phyloP scores from a whole-genome alignment of 1,139 yeast species.

The Chernovozyma aurita region DNA sequence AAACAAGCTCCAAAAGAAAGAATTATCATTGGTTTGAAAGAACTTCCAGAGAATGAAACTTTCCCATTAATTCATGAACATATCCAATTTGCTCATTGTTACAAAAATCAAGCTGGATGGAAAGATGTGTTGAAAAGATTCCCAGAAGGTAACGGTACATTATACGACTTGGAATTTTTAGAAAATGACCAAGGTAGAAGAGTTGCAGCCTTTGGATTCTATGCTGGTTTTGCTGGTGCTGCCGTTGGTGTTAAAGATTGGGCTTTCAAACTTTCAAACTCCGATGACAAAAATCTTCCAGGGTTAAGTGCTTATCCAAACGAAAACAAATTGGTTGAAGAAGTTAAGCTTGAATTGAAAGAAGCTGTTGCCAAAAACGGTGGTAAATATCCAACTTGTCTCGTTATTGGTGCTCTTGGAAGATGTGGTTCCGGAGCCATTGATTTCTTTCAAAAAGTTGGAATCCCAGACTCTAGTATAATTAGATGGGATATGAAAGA shows the following conservation, averaged over 20 bases:
- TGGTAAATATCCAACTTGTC: conserved; percentile 68
- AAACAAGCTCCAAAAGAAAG: conserved; percentile 83
- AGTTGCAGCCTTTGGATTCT: conserved; percentile 98
- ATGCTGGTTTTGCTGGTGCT: conserved; percentile 99
- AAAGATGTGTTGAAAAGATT: conserved; percentile 81
- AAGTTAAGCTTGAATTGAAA: conserved; percentile 59
- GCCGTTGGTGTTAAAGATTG: conserved; percentile 92
- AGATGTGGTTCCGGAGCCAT: conserved; percentile 99
- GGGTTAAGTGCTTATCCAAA: conserved; percentile 80
- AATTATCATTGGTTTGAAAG: conserved; percentile 89
- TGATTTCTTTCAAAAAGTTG: conserved; percentile 74
- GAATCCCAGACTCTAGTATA: conserved; percentile 81
- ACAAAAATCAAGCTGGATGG: conserved; percentile 98
- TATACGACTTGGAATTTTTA: conserved; percentile 91
- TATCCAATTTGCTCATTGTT: conserved; percentile 97
- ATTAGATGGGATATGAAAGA: conserved; percentile 96
- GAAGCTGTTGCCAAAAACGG: conserved; percentile 58
- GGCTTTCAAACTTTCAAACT: conserved; percentile 81
- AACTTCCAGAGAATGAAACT: conserved; percentile 88
- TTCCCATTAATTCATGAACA: conserved; percentile 95
- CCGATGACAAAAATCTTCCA: conserved; percentile 60
- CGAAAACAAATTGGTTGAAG: conserved; percentile 67
- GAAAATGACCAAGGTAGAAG: conserved; percentile 95
- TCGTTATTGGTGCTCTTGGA: conserved; percentile 95
- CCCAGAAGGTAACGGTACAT: conserved; percentile 84